Base-by-base conservation (phyloP, 495 filamentous ascomycete genomes). In the Hypoxylon fuscum region DNA sequence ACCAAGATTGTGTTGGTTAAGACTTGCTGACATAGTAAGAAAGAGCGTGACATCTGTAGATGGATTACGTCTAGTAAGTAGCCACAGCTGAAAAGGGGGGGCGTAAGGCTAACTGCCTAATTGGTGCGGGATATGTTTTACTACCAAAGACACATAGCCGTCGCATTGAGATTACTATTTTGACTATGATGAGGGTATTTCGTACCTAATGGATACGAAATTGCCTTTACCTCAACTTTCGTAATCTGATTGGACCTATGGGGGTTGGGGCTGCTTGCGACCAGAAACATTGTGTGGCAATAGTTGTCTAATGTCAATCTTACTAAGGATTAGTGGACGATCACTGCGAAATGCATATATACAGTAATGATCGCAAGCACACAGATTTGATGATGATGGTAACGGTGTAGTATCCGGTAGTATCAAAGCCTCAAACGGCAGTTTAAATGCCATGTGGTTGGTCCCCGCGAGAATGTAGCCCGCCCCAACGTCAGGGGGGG, bases 151-250 rank as follows among this genome's bases (percentile, higher is more conserved):
- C 38, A 12, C 18, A 23, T 41, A 40, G 32, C 3, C 23, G 62
- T 65, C 46, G 50, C 55, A 65, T 65, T 55, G 10, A 29, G 51
- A 59, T 65, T 65, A 65, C 62, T 65, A 60, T 35, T 65, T 37
- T 45, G 31, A 42, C 55, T 37, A 11, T 25, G 25, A 42, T 40
- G 49, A 55, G 42, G 6, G 23, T 55, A 65, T 55, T 60, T 65
- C 21, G 42, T 3, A 25, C 31, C 56, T 65, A 5, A 5, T 7
- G 41, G 14, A 60, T 60, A 27, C 44, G 40, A 56, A 52, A 34
- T 42, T 43, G 50, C 25, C 32, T 44, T 55, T 43, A 40, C 25
- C 55, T 37, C 48, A 21, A 15, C 23, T 23, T 31, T 50, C n/a
- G 18, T 12, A 29, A 31, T n/a, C 0, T 11, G 37, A 29, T 9